Evolutionary conservation across 805 yeast species (phyloP).

Genomic region (Ascoidea rubescens): DNA sequence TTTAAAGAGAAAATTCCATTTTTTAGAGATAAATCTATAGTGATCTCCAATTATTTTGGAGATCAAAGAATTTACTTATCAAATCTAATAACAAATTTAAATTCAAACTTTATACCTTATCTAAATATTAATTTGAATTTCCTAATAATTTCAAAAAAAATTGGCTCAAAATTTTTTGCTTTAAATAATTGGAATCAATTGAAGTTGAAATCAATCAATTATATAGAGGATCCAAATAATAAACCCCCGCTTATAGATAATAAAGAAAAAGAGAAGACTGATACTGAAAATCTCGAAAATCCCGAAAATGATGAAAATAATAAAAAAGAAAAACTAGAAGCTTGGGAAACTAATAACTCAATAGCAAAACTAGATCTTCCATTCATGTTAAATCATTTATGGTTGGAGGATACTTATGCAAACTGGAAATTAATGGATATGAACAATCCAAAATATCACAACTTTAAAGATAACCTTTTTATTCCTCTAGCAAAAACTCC

Average conservation of each 20-base stretch:
- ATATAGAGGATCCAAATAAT: slow-evolving; percentile 76
- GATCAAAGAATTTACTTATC: slow-evolving; percentile 68
- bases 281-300: slow-evolving; percentile 33
- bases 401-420: slow-evolving; percentile 76
- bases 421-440: slow-evolving; percentile 39
- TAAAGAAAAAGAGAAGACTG: slow-evolving; percentile 31
- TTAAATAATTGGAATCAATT: slow-evolving; percentile 53
- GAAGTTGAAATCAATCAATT: slow-evolving; percentile 58
- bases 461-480: slow-evolving; percentile 28
- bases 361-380: neutral
- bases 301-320: slow-evolving; percentile 24
- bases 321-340: slow-evolving; percentile 35
- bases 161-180: slow-evolving; percentile 65
- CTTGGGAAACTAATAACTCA: slow-evolving; percentile 24
- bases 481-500: slow-evolving; percentile 10
- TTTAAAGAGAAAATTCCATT: too few relatives aligned
- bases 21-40: too few relatives aligned
- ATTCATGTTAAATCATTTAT: slow-evolving; percentile 54
- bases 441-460: slow-evolving; percentile 34
- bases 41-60: slow-evolving; percentile 70
- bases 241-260: slow-evolving; percentile 33
- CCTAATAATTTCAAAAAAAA: slow-evolving; percentile 50
- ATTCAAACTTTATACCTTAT: slow-evolving; percentile 62
- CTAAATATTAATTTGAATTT: slow-evolving; percentile 55
- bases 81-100: slow-evolving; percentile 47